Evolutionary conservation across 192 early-diverging fungal species (phyloP).

Genomic region (Lobosporangium transversale): DNA sequence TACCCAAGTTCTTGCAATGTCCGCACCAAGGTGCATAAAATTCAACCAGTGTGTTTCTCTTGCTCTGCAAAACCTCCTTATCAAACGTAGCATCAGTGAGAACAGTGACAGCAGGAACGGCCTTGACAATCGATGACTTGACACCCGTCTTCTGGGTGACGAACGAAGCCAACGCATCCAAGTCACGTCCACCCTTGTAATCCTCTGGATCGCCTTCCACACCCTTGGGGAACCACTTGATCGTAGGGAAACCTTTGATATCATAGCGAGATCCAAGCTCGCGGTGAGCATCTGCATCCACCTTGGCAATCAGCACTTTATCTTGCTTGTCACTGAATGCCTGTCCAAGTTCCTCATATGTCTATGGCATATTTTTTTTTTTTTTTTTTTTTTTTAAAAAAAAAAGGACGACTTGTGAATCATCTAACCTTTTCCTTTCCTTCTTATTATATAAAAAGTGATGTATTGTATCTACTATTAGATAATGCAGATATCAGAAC

Average conservation of each 20-base stretch:
- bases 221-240: constrained; percentile 95
- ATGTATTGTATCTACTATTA: no score
- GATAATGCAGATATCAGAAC: not conserved
- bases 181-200: constrained; percentile 85
- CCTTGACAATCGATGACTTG: constrained; percentile 76
- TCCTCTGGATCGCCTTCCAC: constrained; percentile 75
- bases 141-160: constrained; percentile 86
- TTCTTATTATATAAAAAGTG: not conserved
- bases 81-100: constrained; percentile 84
- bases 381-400: no score
- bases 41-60: constrained; percentile 86
- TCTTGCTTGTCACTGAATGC: constrained; percentile 78
- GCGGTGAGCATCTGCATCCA: constrained; percentile 88
- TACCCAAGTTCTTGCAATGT: constrained; percentile 76
- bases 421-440: not conserved
- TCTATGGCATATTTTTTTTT: constrained; percentile 11
- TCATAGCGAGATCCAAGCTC: constrained; percentile 81
- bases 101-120: constrained; percentile 70
- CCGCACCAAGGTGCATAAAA: constrained; percentile 97
- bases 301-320: constrained; percentile 88
- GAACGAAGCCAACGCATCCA: constrained; percentile 80
- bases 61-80: constrained; percentile 72
- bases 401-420: not conserved
- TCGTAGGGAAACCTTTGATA: constrained; percentile 87
- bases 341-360: constrained; percentile 84